phyloP scores from a whole-genome alignment of 2,329 filamentous ascomycete genomes.

The Fusarium tanahbumbuense region DNA sequence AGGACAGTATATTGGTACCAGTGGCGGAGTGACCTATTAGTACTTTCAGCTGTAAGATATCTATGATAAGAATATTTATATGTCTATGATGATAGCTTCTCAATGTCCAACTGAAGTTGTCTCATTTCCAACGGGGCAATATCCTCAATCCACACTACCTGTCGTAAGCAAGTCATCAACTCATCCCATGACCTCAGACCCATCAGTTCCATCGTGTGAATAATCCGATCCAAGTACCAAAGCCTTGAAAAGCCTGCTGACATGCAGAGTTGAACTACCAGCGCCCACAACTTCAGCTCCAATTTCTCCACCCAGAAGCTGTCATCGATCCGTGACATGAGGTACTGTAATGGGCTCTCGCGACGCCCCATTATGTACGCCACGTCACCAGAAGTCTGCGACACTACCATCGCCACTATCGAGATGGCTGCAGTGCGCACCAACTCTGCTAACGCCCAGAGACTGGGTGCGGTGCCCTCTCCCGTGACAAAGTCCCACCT shows the following conservation, averaged over 20 bases:
- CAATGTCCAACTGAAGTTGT: slow-evolving; percentile 15
- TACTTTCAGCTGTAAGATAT: rapidly evolving
- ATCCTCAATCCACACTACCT: slow-evolving; percentile 23
- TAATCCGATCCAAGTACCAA: slow-evolving; percentile 27
- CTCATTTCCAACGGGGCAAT: slow-evolving; percentile 22
- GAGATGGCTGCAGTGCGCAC: slow-evolving; percentile 24
- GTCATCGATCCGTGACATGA: neutral
- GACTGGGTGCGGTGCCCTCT: neutral
- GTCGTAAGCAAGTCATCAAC: slow-evolving; percentile 16
- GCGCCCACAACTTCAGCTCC: slow-evolving; percentile 26
- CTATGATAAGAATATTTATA: neutral
- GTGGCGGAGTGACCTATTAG: slow-evolving; percentile 8
- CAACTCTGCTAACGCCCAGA: slow-evolving; percentile 19
- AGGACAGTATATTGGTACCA: slow-evolving; percentile 23
- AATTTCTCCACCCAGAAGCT: slow-evolving; percentile 9
- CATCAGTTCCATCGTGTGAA: neutral
- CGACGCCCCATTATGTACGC: slow-evolving; percentile 17
- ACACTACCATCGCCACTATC: slow-evolving; percentile 11
- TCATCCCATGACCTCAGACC: slow-evolving; percentile 9
- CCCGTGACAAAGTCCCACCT: neutral
- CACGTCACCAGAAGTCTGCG: slow-evolving; percentile 26
- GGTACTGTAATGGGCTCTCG: neutral
- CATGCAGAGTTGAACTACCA: slow-evolving; percentile 22
- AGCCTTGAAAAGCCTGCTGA: neutral
- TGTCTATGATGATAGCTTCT: neutral